Percentiles rank a stretch among this genome's conserved stretches.
phyloP scores from a whole-genome alignment of 768 basidiomycete species.

The Tylopilus plumbeoviolaceoides region DNA sequence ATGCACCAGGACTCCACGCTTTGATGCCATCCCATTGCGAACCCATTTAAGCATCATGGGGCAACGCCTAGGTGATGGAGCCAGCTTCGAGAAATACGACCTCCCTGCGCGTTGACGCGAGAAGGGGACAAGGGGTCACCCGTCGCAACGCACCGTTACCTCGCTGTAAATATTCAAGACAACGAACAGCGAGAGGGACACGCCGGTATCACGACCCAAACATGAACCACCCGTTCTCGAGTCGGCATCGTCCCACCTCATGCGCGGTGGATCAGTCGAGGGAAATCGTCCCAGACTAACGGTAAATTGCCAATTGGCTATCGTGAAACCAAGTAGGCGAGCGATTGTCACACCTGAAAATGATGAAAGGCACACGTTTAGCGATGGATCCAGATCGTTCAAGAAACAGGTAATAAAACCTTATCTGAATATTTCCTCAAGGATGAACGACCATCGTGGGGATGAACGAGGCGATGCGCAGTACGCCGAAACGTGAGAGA shows the following conservation, averaged over 20 bases:
- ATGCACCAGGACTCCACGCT: background rate
- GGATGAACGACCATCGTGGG: constrained; percentile 13
- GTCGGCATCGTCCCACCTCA: constrained; percentile 1
- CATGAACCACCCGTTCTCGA: background rate
- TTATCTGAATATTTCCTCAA: constrained; percentile 15
- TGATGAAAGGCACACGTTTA: constrained; percentile 15
- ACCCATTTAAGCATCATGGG: background rate
- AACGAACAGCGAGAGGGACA: background rate
- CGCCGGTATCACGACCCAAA: constrained; percentile 3
- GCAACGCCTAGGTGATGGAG: background rate
- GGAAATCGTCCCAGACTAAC: constrained; percentile 1
- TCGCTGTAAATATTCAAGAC: background rate
- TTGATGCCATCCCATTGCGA: background rate
- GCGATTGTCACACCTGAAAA: constrained; percentile 7
- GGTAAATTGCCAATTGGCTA: constrained; percentile 11
- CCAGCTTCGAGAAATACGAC: background rate
- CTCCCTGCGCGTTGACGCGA: background rate
- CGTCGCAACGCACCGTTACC: background rate
- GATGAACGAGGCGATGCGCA: constrained; percentile 9
- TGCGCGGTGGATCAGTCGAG: background rate
- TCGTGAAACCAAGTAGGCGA: background rate
- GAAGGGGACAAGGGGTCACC: background rate
- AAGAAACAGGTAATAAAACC: constrained; percentile 19
- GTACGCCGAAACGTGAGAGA: constrained; percentile 20
- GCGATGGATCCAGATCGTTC: constrained; percentile 11